Conservation (phyloP, 2,329 filamentous ascomycete species). For the Clonostachys byssicola region DNA sequence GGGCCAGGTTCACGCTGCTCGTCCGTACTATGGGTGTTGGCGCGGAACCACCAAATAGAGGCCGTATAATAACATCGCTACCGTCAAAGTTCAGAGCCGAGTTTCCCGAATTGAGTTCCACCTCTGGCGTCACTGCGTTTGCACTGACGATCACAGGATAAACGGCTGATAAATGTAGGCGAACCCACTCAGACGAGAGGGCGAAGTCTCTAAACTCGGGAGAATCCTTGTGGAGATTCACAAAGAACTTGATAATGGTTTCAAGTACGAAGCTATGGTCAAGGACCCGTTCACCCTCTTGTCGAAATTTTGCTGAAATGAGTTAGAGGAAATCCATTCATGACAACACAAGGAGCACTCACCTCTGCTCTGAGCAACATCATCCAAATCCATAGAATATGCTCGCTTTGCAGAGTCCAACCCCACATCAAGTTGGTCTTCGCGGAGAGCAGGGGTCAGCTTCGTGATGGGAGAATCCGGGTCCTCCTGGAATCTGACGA, state of each 20-base stretch:
- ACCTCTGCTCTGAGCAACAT: conserved; percentile 53
- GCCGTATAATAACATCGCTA: conserved; percentile 77
- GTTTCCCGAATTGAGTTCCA: conserved; percentile 80
- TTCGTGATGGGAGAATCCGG: conserved; percentile 45
- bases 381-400: conserved; percentile 63
- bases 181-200: conserved; percentile 73
- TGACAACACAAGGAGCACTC: conserved; percentile 16
- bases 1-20: conserved; percentile 49
- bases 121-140: conserved; percentile 77
- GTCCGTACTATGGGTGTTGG: conserved; percentile 71
- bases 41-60: conserved; percentile 46
- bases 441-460: conserved; percentile 3
- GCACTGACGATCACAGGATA: conserved; percentile 88
- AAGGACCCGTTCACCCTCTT: conserved; percentile 40
- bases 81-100: conserved; percentile 81
- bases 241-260: conserved; percentile 73
- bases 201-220: conserved; percentile 79
- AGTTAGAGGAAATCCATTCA: conserved; percentile 4
- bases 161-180: conserved; percentile 72
- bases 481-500: conserved; percentile 58
- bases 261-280: conserved; percentile 63
- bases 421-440: conserved; percentile 25
- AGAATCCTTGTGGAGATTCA: conserved; percentile 74
- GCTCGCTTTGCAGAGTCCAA: conserved; percentile 14
- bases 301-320: conserved; percentile 14